Base-by-base conservation (phyloP, 176 grass and related monocot species). In the Phyllostachys edulis region DNA sequence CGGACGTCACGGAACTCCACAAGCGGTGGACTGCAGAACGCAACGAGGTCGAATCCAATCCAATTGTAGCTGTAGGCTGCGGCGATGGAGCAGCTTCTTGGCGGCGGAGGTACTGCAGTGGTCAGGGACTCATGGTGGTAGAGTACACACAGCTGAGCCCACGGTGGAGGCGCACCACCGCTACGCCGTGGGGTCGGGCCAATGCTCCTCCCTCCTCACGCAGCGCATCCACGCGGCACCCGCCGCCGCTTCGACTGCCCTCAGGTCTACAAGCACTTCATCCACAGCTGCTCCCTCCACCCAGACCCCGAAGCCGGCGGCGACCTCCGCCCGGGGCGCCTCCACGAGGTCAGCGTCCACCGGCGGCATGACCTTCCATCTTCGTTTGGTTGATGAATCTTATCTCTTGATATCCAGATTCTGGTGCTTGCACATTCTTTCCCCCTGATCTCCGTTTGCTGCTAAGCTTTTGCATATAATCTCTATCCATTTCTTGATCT, bases 231-330 rank as follows among this genome's bases (percentile, higher is more conserved):
- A 87, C 18, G 89, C 90, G n/a, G 91, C 93, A 21, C 77, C 93
- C 21, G 68, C 68, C 63, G 76, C 84, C 16, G 92, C 59, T 98
- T 98, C 76, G 93, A 98, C 85, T 87, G 87, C 63, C 96, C 93
- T 9, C 96, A 98, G 85, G 92, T 95, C 75, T 98, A 98, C 91
- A 98, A 98, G 80, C 96, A 98, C 96, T 98, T 98, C 89, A 95
- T 95, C 90, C 96, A 89, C 37, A 95, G 91, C 85, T 98, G 92
- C 83, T 18, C 82, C 55, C 71, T 98, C 80, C 87, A 83, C 61
- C 85, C 85, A 13, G 83, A 86, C 88, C 65, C 90, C 38, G 86
- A 81, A 0, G 86, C 79, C 12, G 79, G 88, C 74, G 88, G 83
- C 49, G 84, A 69, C 12, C 87, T 97, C 70, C 84, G 85, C 34